Evolutionary conservation across 2,329 filamentous ascomycete species (phyloP).

Genomic region (Alternaria infectoria): DNA sequence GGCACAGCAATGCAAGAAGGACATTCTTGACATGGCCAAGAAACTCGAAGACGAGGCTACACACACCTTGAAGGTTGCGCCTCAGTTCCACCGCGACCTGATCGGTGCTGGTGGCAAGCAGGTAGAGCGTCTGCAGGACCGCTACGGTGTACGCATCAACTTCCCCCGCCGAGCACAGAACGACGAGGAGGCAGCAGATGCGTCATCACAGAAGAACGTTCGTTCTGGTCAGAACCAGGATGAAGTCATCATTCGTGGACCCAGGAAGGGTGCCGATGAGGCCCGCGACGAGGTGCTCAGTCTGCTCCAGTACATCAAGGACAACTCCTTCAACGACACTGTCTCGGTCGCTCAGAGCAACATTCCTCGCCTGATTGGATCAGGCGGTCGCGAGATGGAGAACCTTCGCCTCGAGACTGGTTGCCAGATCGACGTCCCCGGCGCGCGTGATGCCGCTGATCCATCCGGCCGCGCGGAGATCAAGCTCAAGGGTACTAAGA

Average conservation of each 20-base stretch:
- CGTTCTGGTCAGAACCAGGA: constrained; percentile 75
- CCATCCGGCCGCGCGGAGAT: constrained; percentile 78
- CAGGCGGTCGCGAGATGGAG: constrained; percentile 89
- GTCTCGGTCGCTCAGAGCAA: constrained; percentile 90
- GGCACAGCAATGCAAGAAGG: constrained; percentile 81
- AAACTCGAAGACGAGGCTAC: constrained; percentile 91
- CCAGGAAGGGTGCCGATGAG: constrained; percentile 89
- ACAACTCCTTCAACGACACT: constrained; percentile 80
- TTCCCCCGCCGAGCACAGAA: constrained; percentile 77
- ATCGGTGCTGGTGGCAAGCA: constrained; percentile 88
- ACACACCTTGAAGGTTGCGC: constrained; percentile 85
- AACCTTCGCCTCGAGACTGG: constrained; percentile 83
- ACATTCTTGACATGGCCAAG: constrained; percentile 80
- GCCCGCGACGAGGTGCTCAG: constrained; percentile 90
- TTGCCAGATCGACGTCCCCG: constrained; percentile 90
- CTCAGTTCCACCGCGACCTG: constrained; percentile 91
- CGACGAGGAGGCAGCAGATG: constrained; percentile 72
- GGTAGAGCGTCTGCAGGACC: constrained; percentile 89
- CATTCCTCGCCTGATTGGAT: constrained; percentile 90
- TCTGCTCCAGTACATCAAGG: constrained; percentile 85
- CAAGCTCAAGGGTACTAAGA: constrained; percentile 88
- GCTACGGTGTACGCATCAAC: constrained; percentile 93
- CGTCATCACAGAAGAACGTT: constrained; percentile 68
- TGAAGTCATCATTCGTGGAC: constrained; percentile 89
- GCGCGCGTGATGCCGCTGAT: constrained; percentile 72